Conservation (phyloP, 2,329 filamentous ascomycete species). For the Cercospora sp. region DNA sequence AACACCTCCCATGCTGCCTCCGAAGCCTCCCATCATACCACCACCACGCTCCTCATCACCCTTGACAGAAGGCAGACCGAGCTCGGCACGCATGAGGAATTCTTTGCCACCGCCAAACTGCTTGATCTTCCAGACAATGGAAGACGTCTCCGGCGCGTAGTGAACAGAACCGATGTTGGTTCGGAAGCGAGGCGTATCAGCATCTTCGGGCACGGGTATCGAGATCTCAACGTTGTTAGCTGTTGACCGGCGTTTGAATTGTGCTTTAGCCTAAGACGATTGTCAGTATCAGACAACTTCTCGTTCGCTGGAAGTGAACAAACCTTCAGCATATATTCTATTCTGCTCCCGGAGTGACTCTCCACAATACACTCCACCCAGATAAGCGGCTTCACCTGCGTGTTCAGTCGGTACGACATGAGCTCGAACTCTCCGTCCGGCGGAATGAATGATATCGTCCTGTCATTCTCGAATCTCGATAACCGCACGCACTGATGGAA, state of each 20-base stretch:
- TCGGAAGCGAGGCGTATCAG: conserved; percentile 91
- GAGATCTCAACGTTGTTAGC: conserved; percentile 99
- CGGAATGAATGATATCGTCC: conserved; percentile 97
- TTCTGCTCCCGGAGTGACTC: conserved; percentile 88
- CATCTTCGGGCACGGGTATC: conserved; percentile 95
- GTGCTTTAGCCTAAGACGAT: conserved; percentile 70
- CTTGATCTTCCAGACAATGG: conserved; percentile 99
- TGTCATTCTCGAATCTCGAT: conserved; percentile 95
- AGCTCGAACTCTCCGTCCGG: conserved; percentile 99
- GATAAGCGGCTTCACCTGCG: conserved; percentile 95
- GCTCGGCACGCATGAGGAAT: conserved; percentile 95
- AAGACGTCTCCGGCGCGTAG: conserved; percentile 94
- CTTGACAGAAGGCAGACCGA: conserved; percentile 89
- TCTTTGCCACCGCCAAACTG: conserved; percentile 98
- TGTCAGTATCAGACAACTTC: not conserved
- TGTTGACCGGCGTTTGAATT: conserved; percentile 96
- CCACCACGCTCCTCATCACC: conserved; percentile 88
- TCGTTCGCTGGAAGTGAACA: conserved; percentile 3
- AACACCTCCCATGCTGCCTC: conserved; percentile 92
- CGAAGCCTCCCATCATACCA: conserved; percentile 96
- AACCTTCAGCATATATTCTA: conserved; percentile 97
- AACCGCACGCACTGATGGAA: conserved; percentile 98
- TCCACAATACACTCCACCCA: conserved; percentile 99
- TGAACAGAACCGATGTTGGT: conserved; percentile 97
- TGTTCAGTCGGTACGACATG: conserved; percentile 98